Evolutionary conservation across 768 basidiomycete genomes (phyloP).

Genomic region (Pulveroboletus sp.): DNA sequence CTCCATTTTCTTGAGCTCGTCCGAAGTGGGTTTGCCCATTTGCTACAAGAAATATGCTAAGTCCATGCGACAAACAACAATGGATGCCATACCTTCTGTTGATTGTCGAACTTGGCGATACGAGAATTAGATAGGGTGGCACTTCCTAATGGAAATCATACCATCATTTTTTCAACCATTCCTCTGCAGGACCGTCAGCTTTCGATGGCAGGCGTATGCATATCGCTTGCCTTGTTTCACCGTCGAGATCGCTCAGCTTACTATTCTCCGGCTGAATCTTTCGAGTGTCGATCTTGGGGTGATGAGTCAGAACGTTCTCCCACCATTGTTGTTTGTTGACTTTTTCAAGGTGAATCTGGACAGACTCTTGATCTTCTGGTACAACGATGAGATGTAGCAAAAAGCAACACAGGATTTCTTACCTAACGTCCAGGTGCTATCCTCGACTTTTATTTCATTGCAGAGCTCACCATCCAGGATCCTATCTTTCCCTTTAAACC

Average conservation of each 20-base stretch:
- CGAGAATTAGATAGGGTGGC: slow-evolving; percentile 6
- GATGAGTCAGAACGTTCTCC: slow-evolving; percentile 93
- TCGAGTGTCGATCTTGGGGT: slow-evolving; percentile 94
- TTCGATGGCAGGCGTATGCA: slow-evolving; percentile 2
- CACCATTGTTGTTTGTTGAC: slow-evolving; percentile 91
- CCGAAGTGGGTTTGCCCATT: slow-evolving; percentile 95
- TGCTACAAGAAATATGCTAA: slow-evolving; percentile 46
- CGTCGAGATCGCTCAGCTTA: slow-evolving; percentile 93
- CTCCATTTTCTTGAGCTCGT: slow-evolving; percentile 92
- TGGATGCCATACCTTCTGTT: slow-evolving; percentile 35
- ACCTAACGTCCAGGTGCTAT: slow-evolving; percentile 97
- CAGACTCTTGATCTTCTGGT: slow-evolving; percentile 71
- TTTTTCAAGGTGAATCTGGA: slow-evolving; percentile 84
- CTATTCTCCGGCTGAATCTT: slow-evolving; percentile 96
- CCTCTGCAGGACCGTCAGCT: slow-evolving; percentile 49
- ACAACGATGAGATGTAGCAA: slow-evolving; percentile 6
- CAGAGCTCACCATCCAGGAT: slow-evolving; percentile 90
- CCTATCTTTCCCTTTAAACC: slow-evolving; percentile 80
- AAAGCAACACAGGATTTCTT: slow-evolving; percentile 25
- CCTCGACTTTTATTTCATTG: slow-evolving; percentile 92
- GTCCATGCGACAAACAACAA: background rate
- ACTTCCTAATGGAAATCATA: slow-evolving; percentile 36
- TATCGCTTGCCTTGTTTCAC: slow-evolving; percentile 76
- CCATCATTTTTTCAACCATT: slow-evolving; percentile 99
- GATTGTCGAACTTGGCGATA: slow-evolving; percentile 41